Percentiles rank a stretch among this genome's conserved stretches.
Evolutionary conservation across 2,329 filamentous ascomycete genomes (phyloP).

Genomic region (Neofusicoccum ribis): DNA sequence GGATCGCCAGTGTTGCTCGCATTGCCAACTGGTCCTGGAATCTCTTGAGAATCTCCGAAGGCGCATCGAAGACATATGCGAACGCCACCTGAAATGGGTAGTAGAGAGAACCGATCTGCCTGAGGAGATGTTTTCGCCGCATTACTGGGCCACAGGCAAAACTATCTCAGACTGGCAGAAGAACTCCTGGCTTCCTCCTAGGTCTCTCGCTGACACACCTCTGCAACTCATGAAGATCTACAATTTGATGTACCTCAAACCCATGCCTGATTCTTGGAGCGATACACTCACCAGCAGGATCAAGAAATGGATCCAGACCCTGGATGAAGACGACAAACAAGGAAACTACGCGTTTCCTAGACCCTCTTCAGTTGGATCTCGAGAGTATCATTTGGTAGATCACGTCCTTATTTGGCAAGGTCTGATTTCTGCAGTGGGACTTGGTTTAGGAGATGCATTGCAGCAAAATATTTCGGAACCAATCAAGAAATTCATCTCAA

Average conservation of each 20-base stretch:
- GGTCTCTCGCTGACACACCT: background rate
- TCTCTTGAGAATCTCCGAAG: background rate
- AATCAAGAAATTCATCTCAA: no score
- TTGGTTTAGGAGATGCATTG: background rate
- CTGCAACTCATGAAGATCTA: background rate
- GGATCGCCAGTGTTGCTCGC: no score
- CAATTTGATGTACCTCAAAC: no score
- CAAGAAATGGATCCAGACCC: background rate
- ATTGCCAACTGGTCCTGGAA: background rate
- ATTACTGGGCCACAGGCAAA: background rate
- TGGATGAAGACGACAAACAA: background rate
- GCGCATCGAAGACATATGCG: background rate
- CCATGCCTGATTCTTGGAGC: no score
- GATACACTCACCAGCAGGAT: background rate
- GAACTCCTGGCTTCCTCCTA: background rate
- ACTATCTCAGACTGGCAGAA: background rate
- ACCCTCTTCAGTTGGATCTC: no score
- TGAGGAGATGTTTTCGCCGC: background rate
- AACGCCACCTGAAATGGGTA: background rate
- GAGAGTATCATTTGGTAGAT: background rate
- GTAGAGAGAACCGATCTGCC: background rate
- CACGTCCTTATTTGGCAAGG: constrained; percentile 1
- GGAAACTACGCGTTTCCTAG: background rate
- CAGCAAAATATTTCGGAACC: no score
- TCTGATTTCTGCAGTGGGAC: background rate